Conservation (phyloP, 1,284 basidiomycete genomes). For the Pisolithus thermaeus region DNA sequence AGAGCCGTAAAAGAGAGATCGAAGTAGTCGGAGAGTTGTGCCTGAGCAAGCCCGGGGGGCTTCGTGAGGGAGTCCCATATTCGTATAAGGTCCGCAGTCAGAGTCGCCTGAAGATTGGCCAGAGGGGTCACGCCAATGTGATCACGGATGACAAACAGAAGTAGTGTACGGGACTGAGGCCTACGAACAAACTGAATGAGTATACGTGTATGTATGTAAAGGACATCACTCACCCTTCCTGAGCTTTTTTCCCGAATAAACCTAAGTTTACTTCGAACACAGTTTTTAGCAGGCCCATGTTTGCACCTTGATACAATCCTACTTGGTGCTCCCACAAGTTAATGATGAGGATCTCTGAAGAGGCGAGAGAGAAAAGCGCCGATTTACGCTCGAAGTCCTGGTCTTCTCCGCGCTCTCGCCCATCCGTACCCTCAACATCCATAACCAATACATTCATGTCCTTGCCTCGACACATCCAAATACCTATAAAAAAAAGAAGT, state of each 20-base stretch:
- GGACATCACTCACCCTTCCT: slow-evolving; percentile 47
- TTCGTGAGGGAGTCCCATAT: slow-evolving; percentile 94
- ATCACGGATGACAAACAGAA: slow-evolving; percentile 98
- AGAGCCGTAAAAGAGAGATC: slow-evolving; percentile 91
- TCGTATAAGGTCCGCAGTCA: slow-evolving; percentile 82
- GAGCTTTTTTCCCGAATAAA: slow-evolving; percentile 78
- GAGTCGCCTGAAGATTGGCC: slow-evolving; percentile 81
- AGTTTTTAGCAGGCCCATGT: slow-evolving; percentile 98
- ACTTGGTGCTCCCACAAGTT: slow-evolving; percentile 99
- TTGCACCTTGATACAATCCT: slow-evolving; percentile 96
- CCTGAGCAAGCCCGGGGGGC: slow-evolving; percentile 81
- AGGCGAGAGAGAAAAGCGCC: slow-evolving; percentile 93
- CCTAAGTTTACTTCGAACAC: slow-evolving; percentile 98
- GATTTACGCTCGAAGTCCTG: slow-evolving; percentile 99
- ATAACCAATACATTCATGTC: slow-evolving; percentile 92
- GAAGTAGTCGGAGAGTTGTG: slow-evolving; percentile 86
- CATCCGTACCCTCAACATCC: slow-evolving; percentile 99
- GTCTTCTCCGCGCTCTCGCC: slow-evolving; percentile 96
- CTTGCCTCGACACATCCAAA: slow-evolving; percentile 96
- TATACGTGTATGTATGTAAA: slow-evolving; percentile 4
- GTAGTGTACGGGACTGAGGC: slow-evolving; percentile 79
- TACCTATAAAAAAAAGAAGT: slow-evolving; percentile 59
- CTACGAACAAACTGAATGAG: slow-evolving; percentile 31
- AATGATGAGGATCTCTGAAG: slow-evolving; percentile 92
- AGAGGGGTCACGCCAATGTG: slow-evolving; percentile 92